These are phyloP conservation scores for Cucurbita pepo DNA, from an alignment of 306 rosid species.

Conservation along the genomic window DNA sequence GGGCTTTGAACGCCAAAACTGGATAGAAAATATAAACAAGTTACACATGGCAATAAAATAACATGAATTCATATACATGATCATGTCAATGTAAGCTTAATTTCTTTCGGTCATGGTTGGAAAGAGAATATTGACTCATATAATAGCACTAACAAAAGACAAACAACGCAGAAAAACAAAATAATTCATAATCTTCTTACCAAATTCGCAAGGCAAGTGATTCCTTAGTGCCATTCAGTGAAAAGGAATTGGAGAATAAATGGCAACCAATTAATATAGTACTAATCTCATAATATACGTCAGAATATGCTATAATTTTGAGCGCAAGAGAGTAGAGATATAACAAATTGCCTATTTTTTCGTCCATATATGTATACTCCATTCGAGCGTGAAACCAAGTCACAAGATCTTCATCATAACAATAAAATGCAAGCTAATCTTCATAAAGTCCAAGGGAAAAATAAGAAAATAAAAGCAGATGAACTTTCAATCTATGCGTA, in stretches of 20 bases:
- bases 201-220: not conserved
- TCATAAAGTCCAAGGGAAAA: not conserved
- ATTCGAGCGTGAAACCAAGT: not conserved
- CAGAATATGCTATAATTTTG: not conserved
- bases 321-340: not conserved
- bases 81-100: not conserved
- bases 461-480: not conserved
- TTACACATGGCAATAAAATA: not conserved
- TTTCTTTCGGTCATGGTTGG: not conserved
- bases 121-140: not conserved
- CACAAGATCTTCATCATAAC: not conserved
- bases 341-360: not conserved
- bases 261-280: not conserved
- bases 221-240: not conserved
- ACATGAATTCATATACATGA: not conserved
- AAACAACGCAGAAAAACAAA: not conserved
- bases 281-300: not conserved
- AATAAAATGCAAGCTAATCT: not conserved
- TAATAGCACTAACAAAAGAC: not conserved
- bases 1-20: conserved; percentile 61
- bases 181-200: not conserved
- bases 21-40: not conserved
- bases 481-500: not conserved
- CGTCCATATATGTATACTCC: not conserved
- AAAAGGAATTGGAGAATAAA: not conserved